phyloP scores from a whole-genome alignment of 495 filamentous ascomycete species.

The Cairneyella variabilis region DNA sequence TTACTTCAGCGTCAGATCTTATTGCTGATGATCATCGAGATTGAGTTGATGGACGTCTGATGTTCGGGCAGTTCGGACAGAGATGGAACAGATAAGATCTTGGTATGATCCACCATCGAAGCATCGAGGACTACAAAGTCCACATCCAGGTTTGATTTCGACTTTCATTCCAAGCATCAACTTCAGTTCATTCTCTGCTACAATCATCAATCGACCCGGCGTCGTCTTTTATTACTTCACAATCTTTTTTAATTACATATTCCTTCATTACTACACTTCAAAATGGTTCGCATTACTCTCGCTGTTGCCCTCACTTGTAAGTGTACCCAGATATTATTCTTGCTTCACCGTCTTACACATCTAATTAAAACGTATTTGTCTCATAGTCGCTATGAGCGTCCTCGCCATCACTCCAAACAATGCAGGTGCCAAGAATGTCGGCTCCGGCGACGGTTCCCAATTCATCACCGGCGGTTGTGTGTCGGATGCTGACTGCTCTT shows the following conservation, averaged over 20 bases:
- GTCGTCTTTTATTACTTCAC: slow-evolving; percentile 21
- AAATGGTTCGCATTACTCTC: slow-evolving; percentile 38
- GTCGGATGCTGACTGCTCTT: slow-evolving; percentile 39
- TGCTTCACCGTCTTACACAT: not conserved
- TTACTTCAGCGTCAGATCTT: not conserved
- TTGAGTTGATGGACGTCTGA: not conserved
- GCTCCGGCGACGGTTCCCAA: slow-evolving; percentile 44
- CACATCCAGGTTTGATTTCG: not conserved
- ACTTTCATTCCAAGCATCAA: not conserved
- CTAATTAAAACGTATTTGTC: not conserved
- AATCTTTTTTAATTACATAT: slow-evolving; percentile 10
- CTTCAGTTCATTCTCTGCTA: not conserved
- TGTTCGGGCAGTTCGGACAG: not conserved
- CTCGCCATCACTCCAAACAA: slow-evolving; percentile 37
- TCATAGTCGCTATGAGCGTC: slow-evolving; percentile 29
- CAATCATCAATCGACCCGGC: slow-evolving; percentile 25
- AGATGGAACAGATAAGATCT: not conserved
- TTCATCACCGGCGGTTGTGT: slow-evolving; percentile 49
- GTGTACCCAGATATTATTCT: slow-evolving; percentile 3
- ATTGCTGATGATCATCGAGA: not conserved
- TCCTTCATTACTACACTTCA: slow-evolving; percentile 13
- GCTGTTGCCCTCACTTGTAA: slow-evolving; percentile 31
- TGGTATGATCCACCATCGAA: not conserved
- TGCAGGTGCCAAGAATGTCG: slow-evolving; percentile 43
- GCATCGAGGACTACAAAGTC: not conserved